Conservation (phyloP, 805 yeast genomes). For the Hanseniaspora lindneri region DNA sequence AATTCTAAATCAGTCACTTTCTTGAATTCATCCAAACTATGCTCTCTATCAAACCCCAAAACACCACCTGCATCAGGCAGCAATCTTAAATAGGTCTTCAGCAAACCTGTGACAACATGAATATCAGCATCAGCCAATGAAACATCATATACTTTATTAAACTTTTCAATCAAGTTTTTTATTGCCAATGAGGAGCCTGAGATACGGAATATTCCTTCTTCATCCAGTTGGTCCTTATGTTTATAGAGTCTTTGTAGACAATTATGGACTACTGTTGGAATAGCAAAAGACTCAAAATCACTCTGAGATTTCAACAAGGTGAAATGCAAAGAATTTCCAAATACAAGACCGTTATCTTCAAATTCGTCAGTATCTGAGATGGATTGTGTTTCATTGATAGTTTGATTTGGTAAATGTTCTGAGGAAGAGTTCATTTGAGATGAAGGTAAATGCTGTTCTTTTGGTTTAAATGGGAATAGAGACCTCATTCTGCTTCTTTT, state of each 20-base stretch:
- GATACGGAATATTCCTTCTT: constrained; percentile 82
- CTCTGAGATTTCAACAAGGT: constrained; percentile 44
- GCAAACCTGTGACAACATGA: constrained; percentile 74
- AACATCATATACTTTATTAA: constrained; percentile 56
- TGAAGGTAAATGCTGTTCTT: constrained; percentile 22
- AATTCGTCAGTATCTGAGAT: constrained; percentile 22
- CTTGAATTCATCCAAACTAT: constrained; percentile 25
- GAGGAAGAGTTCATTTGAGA: neutral
- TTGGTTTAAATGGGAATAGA: constrained; percentile 44
- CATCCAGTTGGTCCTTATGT: constrained; percentile 54
- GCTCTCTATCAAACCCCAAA: constrained; percentile 37
- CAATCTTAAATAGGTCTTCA: constrained; percentile 72
- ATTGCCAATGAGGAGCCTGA: constrained; percentile 79
- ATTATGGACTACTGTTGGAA: constrained; percentile 65
- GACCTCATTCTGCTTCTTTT: constrained; percentile 45
- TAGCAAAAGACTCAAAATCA: constrained; percentile 28
- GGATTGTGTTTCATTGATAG: neutral
- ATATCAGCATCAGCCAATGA: constrained; percentile 43
- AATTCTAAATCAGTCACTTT: constrained; percentile 26
- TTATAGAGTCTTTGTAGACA: constrained; percentile 57
- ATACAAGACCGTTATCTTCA: constrained; percentile 30
- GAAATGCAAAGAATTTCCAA: constrained; percentile 51
- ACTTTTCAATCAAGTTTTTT: constrained; percentile 52
- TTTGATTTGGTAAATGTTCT: neutral
- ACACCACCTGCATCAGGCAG: constrained; percentile 46